These are phyloP conservation scores for Talaromyces wortmannii DNA, from an alignment of 495 filamentous ascomycete genomes.

Conservation along the genomic window DNA sequence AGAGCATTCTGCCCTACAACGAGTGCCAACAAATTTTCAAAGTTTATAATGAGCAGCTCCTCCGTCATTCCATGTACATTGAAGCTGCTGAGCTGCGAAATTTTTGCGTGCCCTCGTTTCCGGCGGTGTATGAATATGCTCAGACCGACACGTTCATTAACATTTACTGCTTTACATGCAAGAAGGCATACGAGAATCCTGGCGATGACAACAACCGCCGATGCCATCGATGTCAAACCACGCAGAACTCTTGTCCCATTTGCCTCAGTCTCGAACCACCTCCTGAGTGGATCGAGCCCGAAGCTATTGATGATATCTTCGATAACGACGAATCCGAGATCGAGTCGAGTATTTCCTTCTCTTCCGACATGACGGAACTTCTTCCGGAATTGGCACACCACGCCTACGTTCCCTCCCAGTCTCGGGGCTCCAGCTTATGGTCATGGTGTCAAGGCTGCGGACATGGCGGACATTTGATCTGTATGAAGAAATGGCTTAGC, in stretches of 20 bases:
- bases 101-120: constrained; percentile 53
- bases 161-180: constrained; percentile 40
- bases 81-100: constrained; percentile 66
- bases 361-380: constrained; percentile 24
- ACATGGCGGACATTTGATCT: constrained; percentile 67
- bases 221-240: constrained; percentile 35
- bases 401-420: constrained; percentile 14
- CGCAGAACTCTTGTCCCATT: constrained; percentile 37
- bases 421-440: constrained; percentile 44
- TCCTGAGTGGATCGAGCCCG: constrained; percentile 39
- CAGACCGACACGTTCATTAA: constrained; percentile 41
- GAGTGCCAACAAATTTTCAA: constrained; percentile 48
- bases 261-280: constrained; percentile 41
- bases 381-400: constrained; percentile 13
- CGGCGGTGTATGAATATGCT: constrained; percentile 52
- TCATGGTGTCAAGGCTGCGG: constrained; percentile 68
- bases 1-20: constrained; percentile 34
- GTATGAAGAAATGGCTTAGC: constrained; percentile 60
- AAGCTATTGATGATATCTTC: constrained; percentile 6
- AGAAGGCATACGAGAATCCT: constrained; percentile 38
- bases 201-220: constrained; percentile 34
- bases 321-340: constrained; percentile 8
- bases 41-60: constrained; percentile 59
- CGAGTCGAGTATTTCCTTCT: constrained; percentile 19
- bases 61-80: constrained; percentile 55